Conservation (phyloP, 2,329 filamentous ascomycete genomes). For the Colletotrichum abscissum region DNA sequence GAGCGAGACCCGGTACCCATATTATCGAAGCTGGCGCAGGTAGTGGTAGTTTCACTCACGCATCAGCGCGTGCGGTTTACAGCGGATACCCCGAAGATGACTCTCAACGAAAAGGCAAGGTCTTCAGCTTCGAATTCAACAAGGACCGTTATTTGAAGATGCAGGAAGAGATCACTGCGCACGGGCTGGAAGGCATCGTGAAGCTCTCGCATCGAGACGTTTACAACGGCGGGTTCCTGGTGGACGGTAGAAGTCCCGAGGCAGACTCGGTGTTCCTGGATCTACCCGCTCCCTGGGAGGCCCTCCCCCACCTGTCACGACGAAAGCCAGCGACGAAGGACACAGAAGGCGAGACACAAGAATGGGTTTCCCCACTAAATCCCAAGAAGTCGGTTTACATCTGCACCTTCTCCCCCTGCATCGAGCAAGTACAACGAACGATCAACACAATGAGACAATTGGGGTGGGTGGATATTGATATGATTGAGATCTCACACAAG, state of each 20-base stretch:
- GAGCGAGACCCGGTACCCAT: slow-evolving; percentile 76
- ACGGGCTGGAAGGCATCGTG: slow-evolving; percentile 74
- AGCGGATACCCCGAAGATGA: slow-evolving; percentile 70
- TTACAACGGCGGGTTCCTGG: slow-evolving; percentile 78
- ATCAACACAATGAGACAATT: slow-evolving; percentile 82
- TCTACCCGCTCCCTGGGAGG: slow-evolving; percentile 84
- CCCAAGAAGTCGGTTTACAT: slow-evolving; percentile 79
- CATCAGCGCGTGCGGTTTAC: slow-evolving; percentile 80
- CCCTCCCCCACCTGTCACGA: slow-evolving; percentile 79
- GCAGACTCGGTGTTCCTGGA: slow-evolving; percentile 83
- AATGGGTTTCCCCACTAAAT: slow-evolving; percentile 74
- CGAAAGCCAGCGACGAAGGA: slow-evolving; percentile 46
- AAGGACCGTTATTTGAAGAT: slow-evolving; percentile 77
- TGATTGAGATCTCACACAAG: slow-evolving; percentile 88
- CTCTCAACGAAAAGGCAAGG: slow-evolving; percentile 68
- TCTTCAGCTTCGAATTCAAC: slow-evolving; percentile 88
- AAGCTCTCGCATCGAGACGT: slow-evolving; percentile 83
- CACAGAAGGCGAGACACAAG: slow-evolving; percentile 32
- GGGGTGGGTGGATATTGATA: slow-evolving; percentile 92
- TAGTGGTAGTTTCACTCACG: slow-evolving; percentile 87
- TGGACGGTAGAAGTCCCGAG: slow-evolving; percentile 68
- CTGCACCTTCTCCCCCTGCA: slow-evolving; percentile 96
- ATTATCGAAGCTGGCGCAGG: slow-evolving; percentile 86
- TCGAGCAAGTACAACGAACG: slow-evolving; percentile 93
- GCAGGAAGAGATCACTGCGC: slow-evolving; percentile 74